These are phyloP conservation scores for Fusarium proliferatum DNA, from an alignment of 2,329 filamentous ascomycete genomes.

Conservation along the genomic window DNA sequence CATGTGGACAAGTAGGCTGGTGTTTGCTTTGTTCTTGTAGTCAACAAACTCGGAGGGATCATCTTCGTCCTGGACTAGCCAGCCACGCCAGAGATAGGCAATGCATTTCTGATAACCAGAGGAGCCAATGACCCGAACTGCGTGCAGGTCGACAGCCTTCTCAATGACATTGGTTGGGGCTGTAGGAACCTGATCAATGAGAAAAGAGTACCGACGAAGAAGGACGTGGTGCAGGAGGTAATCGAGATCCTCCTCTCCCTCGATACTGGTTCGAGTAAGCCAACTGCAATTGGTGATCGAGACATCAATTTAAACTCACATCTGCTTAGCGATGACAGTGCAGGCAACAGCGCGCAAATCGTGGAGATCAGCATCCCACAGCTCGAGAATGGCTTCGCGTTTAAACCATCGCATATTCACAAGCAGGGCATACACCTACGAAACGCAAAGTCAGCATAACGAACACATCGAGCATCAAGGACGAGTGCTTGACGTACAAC, in stretches of 20 bases:
- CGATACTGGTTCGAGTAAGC: slow-evolving; percentile 71
- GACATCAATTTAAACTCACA: slow-evolving; percentile 54
- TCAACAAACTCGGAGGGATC: slow-evolving; percentile 91
- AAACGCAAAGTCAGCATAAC: background rate
- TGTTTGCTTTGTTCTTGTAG: slow-evolving; percentile 84
- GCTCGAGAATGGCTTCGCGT: slow-evolving; percentile 80
- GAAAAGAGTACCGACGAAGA: slow-evolving; percentile 87
- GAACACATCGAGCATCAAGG: background rate
- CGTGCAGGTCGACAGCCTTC: slow-evolving; percentile 92
- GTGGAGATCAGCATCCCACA: slow-evolving; percentile 93
- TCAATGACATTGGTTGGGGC: slow-evolving; percentile 89
- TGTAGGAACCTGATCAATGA: slow-evolving; percentile 77
- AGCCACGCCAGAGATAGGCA: slow-evolving; percentile 90
- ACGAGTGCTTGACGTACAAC: slow-evolving; percentile 61
- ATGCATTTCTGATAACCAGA: slow-evolving; percentile 98
- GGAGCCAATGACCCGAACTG: slow-evolving; percentile 86
- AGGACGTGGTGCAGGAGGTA: slow-evolving; percentile 85
- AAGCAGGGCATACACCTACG: slow-evolving; percentile 77
- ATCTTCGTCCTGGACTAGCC: slow-evolving; percentile 95
- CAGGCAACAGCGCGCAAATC: slow-evolving; percentile 82
- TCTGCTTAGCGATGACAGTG: slow-evolving; percentile 88
- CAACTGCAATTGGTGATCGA: background rate
- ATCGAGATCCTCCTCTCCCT: slow-evolving; percentile 80
- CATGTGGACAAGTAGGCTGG: slow-evolving; percentile 81
- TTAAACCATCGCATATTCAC: slow-evolving; percentile 80